phyloP scores from a whole-genome alignment of 345 rosid species.

The Trapa bicornis region DNA sequence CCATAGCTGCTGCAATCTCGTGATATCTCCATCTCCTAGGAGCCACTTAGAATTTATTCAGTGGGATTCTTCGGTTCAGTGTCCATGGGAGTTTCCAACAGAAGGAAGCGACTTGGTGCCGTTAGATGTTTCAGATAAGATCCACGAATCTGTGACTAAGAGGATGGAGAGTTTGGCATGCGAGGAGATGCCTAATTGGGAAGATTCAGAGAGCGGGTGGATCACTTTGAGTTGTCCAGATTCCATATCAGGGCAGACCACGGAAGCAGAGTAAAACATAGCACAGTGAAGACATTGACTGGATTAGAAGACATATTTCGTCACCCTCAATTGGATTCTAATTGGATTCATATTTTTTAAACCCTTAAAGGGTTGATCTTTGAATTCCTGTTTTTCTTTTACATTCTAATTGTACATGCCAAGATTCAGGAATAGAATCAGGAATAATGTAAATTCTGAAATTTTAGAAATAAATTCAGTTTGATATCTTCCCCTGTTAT shows the following conservation, averaged over 20 bases:
- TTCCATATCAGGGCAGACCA: background rate
- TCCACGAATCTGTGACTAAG: background rate
- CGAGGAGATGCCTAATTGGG: background rate
- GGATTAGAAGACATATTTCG: background rate
- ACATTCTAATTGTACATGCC: no score
- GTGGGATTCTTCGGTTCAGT: conserved; percentile 1
- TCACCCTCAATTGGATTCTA: background rate
- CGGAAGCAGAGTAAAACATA: background rate
- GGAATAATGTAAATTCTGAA: background rate
- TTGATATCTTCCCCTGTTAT: background rate
- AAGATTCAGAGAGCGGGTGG: conserved; percentile 4
- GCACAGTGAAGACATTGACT: background rate
- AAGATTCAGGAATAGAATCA: background rate
- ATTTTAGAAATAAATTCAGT: background rate
- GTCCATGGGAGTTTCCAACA: background rate
- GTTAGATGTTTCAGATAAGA: background rate
- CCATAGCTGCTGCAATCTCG: background rate
- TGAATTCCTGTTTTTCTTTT: no score
- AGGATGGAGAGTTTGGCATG: background rate
- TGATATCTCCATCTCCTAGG: conserved; percentile 4
- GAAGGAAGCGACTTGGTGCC: background rate
- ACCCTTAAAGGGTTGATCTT: background rate
- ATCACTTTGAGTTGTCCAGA: background rate
- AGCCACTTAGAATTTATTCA: conserved; percentile 8
- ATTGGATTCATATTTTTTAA: background rate